Evolutionary conservation across 2,329 filamentous ascomycete genomes (phyloP).

Genomic region (Cladophialophora psammophila): DNA sequence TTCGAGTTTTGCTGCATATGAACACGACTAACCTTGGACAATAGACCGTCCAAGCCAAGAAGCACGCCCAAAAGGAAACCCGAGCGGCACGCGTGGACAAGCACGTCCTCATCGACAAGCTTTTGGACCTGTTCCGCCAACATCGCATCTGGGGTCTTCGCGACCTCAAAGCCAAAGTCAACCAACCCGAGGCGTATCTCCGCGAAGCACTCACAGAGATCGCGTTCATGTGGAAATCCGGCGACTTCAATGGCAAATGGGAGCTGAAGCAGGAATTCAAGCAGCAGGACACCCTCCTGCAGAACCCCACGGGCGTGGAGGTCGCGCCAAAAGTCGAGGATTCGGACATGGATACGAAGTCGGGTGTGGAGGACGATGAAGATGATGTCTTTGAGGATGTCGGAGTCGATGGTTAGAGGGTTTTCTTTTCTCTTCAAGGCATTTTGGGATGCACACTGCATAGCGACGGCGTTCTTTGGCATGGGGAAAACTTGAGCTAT

Average conservation of each 20-base stretch:
- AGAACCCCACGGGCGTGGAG: constrained; percentile 30
- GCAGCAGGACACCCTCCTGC: constrained; percentile 45
- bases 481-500: constrained; percentile 36
- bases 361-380: constrained; percentile 37
- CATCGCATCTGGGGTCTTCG: constrained; percentile 97
- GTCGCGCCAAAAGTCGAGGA: constrained; percentile 39
- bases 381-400: constrained; percentile 41
- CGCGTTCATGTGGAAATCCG: constrained; percentile 39
- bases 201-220: constrained; percentile 75
- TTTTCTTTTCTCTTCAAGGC: neutral
- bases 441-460: constrained; percentile 4
- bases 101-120: constrained; percentile 83
- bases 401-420: constrained; percentile 15
- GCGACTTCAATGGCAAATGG: constrained; percentile 43
- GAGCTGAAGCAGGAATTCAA: constrained; percentile 47
- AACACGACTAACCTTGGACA: constrained; percentile 5
- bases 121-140: constrained; percentile 82
- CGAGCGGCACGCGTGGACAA: constrained; percentile 91
- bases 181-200: constrained; percentile 92
- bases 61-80: constrained; percentile 67
- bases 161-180: constrained; percentile 75
- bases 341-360: constrained; percentile 38
- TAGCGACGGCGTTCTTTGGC: constrained; percentile 48
- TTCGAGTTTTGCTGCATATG: neutral
- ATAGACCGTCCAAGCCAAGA: constrained; percentile 44